Evolutionary conservation across 2,329 filamentous ascomycete species (phyloP).

Genomic region (Phyllosticta paracitricarpa): DNA sequence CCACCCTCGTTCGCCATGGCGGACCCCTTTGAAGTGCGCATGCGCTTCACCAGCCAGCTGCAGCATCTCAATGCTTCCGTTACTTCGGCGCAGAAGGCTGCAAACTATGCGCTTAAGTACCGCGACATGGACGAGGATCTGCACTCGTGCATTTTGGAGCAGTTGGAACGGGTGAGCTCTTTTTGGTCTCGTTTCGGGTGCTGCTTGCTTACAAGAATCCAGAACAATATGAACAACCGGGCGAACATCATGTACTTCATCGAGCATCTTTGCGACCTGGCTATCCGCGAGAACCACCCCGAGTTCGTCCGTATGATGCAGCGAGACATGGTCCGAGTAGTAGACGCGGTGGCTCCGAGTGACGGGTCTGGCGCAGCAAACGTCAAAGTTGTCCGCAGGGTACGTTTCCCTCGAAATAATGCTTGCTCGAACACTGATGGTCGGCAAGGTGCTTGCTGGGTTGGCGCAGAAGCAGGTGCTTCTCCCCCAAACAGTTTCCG

Average conservation of each 20-base stretch:
- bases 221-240: slow-evolving; percentile 92
- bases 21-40: slow-evolving; percentile 95
- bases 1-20: slow-evolving; percentile 39
- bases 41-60: slow-evolving; percentile 87
- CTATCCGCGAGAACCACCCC: slow-evolving; percentile 61
- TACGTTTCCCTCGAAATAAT: slow-evolving; percentile 28
- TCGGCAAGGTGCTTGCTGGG: slow-evolving; percentile 52
- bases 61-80: slow-evolving; percentile 86
- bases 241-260: slow-evolving; percentile 99
- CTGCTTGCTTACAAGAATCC: slow-evolving; percentile 3
- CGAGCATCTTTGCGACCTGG: slow-evolving; percentile 84
- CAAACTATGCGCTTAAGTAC: slow-evolving; percentile 89
- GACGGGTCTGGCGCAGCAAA: slow-evolving; percentile 86
- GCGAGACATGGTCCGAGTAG: slow-evolving; percentile 79
- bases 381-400: slow-evolving; percentile 80
- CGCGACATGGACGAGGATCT: slow-evolving; percentile 93
- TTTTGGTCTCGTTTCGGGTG: background rate
- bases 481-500: slow-evolving; percentile 59
- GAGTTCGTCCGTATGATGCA: slow-evolving; percentile 93
- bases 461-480: slow-evolving; percentile 64
- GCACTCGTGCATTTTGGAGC: slow-evolving; percentile 93
- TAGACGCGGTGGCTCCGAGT: slow-evolving; percentile 82
- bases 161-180: slow-evolving; percentile 62
- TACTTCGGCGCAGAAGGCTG: slow-evolving; percentile 81
- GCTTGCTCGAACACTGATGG: background rate